Evolutionary conservation across 2,329 filamentous ascomycete genomes (phyloP), one percentile per base, ranked within the genome.

Genomic region (Diaporthe sp.): DNA sequence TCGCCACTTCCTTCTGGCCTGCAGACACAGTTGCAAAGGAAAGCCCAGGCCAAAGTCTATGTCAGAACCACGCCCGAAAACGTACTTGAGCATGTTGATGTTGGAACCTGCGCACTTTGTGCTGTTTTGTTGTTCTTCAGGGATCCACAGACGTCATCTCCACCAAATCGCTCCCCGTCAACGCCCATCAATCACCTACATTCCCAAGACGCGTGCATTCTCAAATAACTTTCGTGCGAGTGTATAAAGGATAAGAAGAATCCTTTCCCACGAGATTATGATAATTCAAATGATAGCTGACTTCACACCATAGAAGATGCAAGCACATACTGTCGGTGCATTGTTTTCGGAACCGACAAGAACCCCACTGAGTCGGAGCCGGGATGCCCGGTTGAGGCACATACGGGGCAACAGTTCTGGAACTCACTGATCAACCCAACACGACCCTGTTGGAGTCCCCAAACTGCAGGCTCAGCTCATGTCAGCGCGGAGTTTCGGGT

Each of bases 321-420:
- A 31, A 28, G 6, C n/a, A 55, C 51, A 17, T n/a, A 12, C 49
- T n/a, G 8, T 13, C 15, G 12, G 55, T 39, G 15, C 2, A 8
- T 1, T 17, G 1, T 7, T 4, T 17, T 20, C 63, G 65, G 47
- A 28, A 47, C 65, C 65, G 65, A 68, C 31, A 28, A 4, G n/a
- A 39, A 28, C 47, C 65, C 65, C 65, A 53, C 31, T 7, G 22
- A 53, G 28, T 8, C 65, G 65, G 65, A 68, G 47, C 65, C 47
- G 47, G 47, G 47, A 7, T 6, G 31, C 12, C 44, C 13, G 31
- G 10, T 13, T 39, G 31, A 34, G 1, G 22, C 25, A 28, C n/a
- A 12, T 25, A 31, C 42, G 10, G 39, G 8, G 25, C 10, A 22
- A 8, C n/a, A 3, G 39, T 17, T 25, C 34, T 25, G 28, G 3